A percentile compares a stretch with the other conserved stretches of the same genome.
Evolutionary conservation across 1,284 basidiomycete genomes (phyloP).

Genomic region (Ceratobasidium sp.): DNA sequence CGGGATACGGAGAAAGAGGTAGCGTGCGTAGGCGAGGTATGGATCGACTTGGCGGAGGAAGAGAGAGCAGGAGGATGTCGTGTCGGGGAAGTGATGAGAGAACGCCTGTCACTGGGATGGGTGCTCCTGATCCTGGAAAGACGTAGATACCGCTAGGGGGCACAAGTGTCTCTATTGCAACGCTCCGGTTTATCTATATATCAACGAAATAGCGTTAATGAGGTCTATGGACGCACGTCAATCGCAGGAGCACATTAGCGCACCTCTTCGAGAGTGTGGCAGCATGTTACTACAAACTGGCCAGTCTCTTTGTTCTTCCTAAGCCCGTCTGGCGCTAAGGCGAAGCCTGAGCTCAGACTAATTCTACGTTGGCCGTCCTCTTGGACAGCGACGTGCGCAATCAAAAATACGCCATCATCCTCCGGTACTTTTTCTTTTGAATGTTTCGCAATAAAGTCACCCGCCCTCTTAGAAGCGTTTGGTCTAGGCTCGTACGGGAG

Average conservation of each 20-base stretch:
- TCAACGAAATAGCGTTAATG: background rate
- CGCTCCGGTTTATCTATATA: constrained; percentile 37
- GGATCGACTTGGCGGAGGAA: constrained; percentile 47
- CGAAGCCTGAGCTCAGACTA: constrained; percentile 74
- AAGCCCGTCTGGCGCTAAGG: constrained; percentile 58
- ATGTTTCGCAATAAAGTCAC: background rate
- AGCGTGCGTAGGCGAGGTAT: constrained; percentile 61
- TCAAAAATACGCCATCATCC: constrained; percentile 65
- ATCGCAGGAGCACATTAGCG: constrained; percentile 49
- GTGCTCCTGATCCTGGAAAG: constrained; percentile 55
- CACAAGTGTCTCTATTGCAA: constrained; percentile 5
- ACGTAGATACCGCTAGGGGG: constrained; percentile 46
- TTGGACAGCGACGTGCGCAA: constrained; percentile 69
- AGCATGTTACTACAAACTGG: constrained; percentile 70
- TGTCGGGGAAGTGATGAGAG: constrained; percentile 71
- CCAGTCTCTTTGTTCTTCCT: constrained; percentile 51
- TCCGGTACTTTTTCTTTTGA: background rate
- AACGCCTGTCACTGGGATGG: constrained; percentile 65
- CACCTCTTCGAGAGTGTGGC: constrained; percentile 76
- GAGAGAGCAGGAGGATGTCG: constrained; percentile 69
- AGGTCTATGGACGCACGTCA: background rate
- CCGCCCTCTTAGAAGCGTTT: constrained; percentile 14
- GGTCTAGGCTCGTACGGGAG: constrained; percentile 66
- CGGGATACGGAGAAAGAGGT: constrained; percentile 78
- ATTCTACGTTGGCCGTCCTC: constrained; percentile 64